phyloP scores from a whole-genome alignment of 257 asterid genomes.

The Petunia axillaris region DNA sequence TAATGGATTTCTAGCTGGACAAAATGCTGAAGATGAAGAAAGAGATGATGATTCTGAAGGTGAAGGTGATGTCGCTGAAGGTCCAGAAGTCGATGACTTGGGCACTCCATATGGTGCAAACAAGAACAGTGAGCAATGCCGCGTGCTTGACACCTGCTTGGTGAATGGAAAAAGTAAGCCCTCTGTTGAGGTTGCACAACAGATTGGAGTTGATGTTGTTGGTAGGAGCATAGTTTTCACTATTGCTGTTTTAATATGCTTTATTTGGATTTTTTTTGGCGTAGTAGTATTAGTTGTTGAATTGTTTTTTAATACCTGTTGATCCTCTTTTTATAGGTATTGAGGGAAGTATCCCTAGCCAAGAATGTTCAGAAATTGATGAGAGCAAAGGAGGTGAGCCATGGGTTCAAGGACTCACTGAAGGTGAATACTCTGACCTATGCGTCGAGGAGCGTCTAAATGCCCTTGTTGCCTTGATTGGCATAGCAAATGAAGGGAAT shows the following conservation, averaged over 20 bases:
- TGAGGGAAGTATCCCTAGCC: slow-evolving; percentile 47
- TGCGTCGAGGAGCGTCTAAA: slow-evolving; percentile 95
- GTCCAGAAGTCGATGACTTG: slow-evolving; percentile 75
- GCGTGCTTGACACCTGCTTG: slow-evolving; percentile 47
- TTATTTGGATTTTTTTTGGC: slow-evolving; percentile 6
- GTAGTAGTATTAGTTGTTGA: not conserved
- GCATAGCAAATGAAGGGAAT: slow-evolving; percentile 97
- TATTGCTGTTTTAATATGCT: slow-evolving; percentile 3
- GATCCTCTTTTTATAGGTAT: slow-evolving; percentile 43
- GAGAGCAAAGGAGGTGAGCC: slow-evolving; percentile 88
- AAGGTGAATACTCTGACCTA: slow-evolving; percentile 94
- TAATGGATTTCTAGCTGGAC: slow-evolving; percentile 76
- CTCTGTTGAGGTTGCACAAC: slow-evolving; percentile 45
- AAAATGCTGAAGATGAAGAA: slow-evolving; percentile 90
- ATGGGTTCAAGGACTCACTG: slow-evolving; percentile 95
- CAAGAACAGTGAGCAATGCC: slow-evolving; percentile 46
- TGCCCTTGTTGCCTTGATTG: slow-evolving; percentile 85
- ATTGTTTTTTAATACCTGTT: slow-evolving; percentile 23
- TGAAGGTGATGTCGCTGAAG: slow-evolving; percentile 87
- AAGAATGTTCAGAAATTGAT: slow-evolving; percentile 76
- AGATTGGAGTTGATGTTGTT: slow-evolving; percentile 44
- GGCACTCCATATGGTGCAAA: slow-evolving; percentile 58
- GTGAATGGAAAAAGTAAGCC: slow-evolving; percentile 52
- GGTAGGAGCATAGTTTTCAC: slow-evolving; percentile 47
- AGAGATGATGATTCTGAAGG: slow-evolving; percentile 95